Evolutionary conservation across 306 rosid species (phyloP), one percentile per base, ranked within the genome.

Genomic region (Trifolium repens): DNA sequence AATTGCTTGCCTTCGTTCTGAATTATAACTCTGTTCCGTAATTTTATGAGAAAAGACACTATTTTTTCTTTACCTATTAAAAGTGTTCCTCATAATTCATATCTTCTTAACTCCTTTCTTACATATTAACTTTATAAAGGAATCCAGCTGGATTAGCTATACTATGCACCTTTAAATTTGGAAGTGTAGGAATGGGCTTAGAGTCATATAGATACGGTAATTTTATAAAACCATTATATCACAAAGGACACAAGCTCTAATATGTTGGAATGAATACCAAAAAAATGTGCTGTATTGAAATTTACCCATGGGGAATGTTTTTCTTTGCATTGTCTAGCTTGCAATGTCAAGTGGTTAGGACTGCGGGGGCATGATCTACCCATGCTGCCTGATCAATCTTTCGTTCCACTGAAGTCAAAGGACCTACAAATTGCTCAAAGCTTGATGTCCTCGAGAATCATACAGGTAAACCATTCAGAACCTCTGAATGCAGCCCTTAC

Each of bases 111-210:
- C 43, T 71, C 63, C 50, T 71, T 71, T 53, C 34, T 9, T 53
- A 13, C 57, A 54, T 65, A 60, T 55, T 24, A 60, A 24, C 37
- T 64, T 69, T 7, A 9, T n/a, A 34, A 81, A 90, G 98, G 99
- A 91, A 94, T 75, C 99, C 99, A 63, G 96, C 97, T 77, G 99
- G 96, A 72, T 86, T 90, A 69, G 93, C 93, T n/a, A 90, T 94
- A 74, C 76, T 94, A 9, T 89, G 96, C 84, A 92, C 96, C 72
- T 91, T 86, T 88, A 89, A 94, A 83, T 89, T 79, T 53, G 99
- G 99, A 73, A 90, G 99, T 59, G 71, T 92, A 63, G 90, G 92
- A 79, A 92, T 90, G 97, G 97, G 96, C 83, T 85, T 94, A 69
- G 97, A 94, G 80, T 96, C 96, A 37, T 92, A 92, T 63, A 86